Evolutionary conservation across 2,329 filamentous ascomycete genomes (phyloP).

Genomic region (Pezicula radicicola): DNA sequence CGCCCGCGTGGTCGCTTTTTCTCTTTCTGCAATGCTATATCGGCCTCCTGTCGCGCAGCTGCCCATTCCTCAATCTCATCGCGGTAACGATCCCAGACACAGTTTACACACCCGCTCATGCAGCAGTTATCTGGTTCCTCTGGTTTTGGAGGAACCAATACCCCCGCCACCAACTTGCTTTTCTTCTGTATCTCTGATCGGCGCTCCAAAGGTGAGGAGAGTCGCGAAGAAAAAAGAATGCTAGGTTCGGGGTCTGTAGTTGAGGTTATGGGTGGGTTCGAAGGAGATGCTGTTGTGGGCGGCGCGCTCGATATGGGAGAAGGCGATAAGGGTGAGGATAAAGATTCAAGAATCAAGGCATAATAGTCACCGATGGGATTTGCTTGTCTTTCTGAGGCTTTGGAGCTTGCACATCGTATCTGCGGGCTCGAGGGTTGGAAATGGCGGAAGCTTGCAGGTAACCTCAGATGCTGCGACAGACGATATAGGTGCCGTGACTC

Average conservation of each 20-base stretch:
- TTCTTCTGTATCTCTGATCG: constrained; percentile 55
- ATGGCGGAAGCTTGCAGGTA: constrained; percentile 8
- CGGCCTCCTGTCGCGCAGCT: constrained; percentile 59
- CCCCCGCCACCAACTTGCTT: constrained; percentile 68
- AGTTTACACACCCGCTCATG: constrained; percentile 98
- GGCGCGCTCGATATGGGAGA: constrained; percentile 14
- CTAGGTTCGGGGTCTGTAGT: constrained; percentile 41
- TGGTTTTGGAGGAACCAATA: constrained; percentile 79
- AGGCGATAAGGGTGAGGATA: no score
- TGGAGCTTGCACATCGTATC: constrained; percentile 3
- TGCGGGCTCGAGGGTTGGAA: constrained; percentile 9
- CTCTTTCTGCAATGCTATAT: constrained; percentile 43
- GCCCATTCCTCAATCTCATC: constrained; percentile 94
- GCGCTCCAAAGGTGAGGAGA: constrained; percentile 71
- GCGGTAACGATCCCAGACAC: constrained; percentile 89
- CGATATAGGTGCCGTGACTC: constrained; percentile 22
- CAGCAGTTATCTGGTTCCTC: constrained; percentile 97
- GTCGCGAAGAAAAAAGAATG: constrained; percentile 78
- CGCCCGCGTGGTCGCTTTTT: constrained; percentile 18
- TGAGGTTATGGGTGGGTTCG: constrained; percentile 1
- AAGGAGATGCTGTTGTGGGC: constrained; percentile 12
- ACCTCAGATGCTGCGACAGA: constrained; percentile 15
- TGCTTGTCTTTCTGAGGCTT: constrained; percentile 22
- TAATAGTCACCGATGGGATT: constrained; percentile 57
- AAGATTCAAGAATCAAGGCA: constrained; percentile 49